Evolutionary conservation across 202 grass and related monocot species (phyloP).

Genomic region (Alloteropsis angusta): DNA sequence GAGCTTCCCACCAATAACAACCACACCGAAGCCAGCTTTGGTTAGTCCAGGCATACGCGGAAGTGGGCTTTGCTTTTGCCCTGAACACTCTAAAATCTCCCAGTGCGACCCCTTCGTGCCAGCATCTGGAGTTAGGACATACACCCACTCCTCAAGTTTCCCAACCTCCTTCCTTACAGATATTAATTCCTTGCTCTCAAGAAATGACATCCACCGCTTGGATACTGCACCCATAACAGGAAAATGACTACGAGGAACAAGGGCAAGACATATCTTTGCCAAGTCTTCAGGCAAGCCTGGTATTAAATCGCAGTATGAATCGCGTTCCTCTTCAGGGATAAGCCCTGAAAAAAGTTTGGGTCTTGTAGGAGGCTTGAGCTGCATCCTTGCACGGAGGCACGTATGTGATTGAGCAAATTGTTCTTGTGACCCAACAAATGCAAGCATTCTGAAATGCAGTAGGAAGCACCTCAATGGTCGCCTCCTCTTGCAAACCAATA

Average conservation of each 20-base stretch:
- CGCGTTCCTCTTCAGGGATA: slow-evolving; percentile 9
- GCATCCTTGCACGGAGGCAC: slow-evolving; percentile 32
- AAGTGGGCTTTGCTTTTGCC: slow-evolving; percentile 49
- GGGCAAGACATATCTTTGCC: slow-evolving; percentile 71
- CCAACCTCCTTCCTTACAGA: slow-evolving; percentile 57
- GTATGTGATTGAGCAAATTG: slow-evolving; percentile 23
- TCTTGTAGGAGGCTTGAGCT: slow-evolving; percentile 28
- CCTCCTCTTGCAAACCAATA: slow-evolving; percentile 19
- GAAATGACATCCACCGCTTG: slow-evolving; percentile 79
- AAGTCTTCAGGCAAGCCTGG: slow-evolving; percentile 90
- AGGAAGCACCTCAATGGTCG: slow-evolving; percentile 23
- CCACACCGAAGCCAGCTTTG: slow-evolving; percentile 67
- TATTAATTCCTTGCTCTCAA: slow-evolving; percentile 83
- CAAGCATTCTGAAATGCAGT: slow-evolving; percentile 32
- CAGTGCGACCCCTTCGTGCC: slow-evolving; percentile 53
- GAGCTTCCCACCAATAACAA: slow-evolving; percentile 69
- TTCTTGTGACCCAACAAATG: slow-evolving; percentile 24
- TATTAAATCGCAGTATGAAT: slow-evolving; percentile 48
- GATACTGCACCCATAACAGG: slow-evolving; percentile 70
- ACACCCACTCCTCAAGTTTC: slow-evolving; percentile 70
- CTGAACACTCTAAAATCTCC: slow-evolving; percentile 46
- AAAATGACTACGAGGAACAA: slow-evolving; percentile 54
- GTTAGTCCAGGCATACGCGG: slow-evolving; percentile 64
- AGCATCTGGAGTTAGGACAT: slow-evolving; percentile 49
- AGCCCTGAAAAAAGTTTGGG: slow-evolving; percentile 37